Evolutionary conservation across 2,329 filamentous ascomycete genomes (phyloP).

Genomic region (Thermothelomyces thermophilus): DNA sequence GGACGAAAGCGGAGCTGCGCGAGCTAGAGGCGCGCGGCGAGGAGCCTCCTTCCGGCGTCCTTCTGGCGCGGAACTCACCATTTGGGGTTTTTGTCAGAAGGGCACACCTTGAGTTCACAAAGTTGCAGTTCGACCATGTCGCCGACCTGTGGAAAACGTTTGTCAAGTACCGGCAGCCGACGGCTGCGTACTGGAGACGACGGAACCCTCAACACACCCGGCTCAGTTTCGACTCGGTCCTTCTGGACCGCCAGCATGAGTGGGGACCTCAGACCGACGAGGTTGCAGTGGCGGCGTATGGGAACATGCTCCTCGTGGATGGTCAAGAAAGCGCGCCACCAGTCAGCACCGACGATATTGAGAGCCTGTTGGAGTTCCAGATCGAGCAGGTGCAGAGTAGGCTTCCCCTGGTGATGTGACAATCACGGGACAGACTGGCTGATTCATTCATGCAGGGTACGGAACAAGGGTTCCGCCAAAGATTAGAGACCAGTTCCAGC

Average conservation of each 20-base stretch:
- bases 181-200: constrained; percentile 57
- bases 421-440: not conserved
- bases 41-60: constrained; percentile 46
- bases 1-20: constrained; percentile 54
- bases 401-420: constrained; percentile 20
- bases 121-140: constrained; percentile 72
- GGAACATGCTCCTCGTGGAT: constrained; percentile 44
- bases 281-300: constrained; percentile 39
- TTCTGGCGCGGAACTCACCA: constrained; percentile 66
- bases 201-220: constrained; percentile 55
- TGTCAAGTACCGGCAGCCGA: constrained; percentile 71
- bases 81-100: constrained; percentile 75
- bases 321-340: constrained; percentile 30
- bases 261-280: constrained; percentile 37
- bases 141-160: constrained; percentile 77
- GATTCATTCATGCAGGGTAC: constrained; percentile 44
- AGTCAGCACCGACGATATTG: constrained; percentile 72
- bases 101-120: constrained; percentile 69
- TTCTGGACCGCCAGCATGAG: constrained; percentile 42
- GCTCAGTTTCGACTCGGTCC: constrained; percentile 51
- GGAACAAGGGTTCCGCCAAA: constrained; percentile 71
- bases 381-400: constrained; percentile 79
- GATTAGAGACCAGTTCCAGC: constrained; percentile 64
- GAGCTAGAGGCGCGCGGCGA: constrained; percentile 48
- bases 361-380: constrained; percentile 78